These are phyloP conservation scores for Oryza brachyantha DNA, from an alignment of 176 grass and related monocot species.

Conservation along the genomic window DNA sequence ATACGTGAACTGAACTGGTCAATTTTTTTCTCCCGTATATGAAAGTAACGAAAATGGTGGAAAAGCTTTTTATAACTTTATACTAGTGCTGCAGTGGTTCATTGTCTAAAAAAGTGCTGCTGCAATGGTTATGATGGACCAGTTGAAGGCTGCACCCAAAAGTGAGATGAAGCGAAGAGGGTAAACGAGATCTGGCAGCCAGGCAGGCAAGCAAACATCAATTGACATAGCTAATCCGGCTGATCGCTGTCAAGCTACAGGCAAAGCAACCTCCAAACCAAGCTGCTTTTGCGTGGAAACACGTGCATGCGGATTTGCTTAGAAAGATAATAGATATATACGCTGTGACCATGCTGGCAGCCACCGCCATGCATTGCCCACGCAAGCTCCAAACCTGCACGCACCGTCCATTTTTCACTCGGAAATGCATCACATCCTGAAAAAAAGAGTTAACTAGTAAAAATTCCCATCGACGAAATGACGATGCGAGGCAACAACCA, in stretches of 20 bases:
- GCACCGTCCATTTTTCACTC: no score
- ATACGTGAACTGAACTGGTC: neutral
- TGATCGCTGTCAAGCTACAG: neutral
- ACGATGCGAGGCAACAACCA: neutral
- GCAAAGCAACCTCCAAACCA: neutral
- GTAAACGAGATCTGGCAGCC: no score
- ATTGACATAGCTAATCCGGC: neutral
- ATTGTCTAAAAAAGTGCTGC: no score
- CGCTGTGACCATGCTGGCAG: neutral
- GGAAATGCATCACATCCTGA: no score
- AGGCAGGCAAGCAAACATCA: neutral
- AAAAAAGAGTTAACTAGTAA: no score
- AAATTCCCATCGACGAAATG: neutral
- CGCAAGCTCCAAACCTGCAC: no score
- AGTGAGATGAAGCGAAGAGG: no score
- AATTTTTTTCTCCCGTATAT: neutral
- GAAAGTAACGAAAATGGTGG: neutral
- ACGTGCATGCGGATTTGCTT: conserved; percentile 5
- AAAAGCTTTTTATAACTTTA: neutral
- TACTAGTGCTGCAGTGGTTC: no score
- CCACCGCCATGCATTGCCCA: no score
- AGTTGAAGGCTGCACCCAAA: neutral
- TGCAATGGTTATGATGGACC: neutral
- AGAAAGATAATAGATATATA: neutral
- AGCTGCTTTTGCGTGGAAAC: neutral